A percentile compares a stretch with the other conserved stretches of the same genome.
Evolutionary conservation across 805 yeast species (phyloP).

Genomic region (Candida silvicultrix): DNA sequence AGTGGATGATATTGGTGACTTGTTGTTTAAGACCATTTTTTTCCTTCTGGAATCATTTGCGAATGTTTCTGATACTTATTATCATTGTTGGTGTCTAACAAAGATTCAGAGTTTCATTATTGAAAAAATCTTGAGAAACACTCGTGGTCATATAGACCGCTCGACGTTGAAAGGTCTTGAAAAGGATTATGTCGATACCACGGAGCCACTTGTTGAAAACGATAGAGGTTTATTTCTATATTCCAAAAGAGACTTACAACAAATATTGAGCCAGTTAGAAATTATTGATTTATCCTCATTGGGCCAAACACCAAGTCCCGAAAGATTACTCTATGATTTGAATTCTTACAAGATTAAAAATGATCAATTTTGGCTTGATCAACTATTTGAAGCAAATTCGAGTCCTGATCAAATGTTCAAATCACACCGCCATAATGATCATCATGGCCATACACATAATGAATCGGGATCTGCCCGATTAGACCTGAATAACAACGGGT

Average conservation of each 20-base stretch:
- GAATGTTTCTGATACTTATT: neutral
- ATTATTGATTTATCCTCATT: neutral
- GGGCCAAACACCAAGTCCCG: neutral
- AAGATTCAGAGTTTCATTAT: neutral
- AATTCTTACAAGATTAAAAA: constrained; percentile 3
- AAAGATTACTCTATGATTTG: neutral
- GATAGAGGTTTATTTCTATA: neutral
- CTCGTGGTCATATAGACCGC: neutral
- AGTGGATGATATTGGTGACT: neutral
- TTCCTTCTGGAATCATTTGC: neutral
- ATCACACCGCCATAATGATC: neutral
- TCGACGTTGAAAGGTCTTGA: neutral
- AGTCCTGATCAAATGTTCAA: neutral
- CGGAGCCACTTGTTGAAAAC: neutral
- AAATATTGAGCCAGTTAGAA: neutral
- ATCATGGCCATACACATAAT: neutral
- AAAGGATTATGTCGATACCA: neutral
- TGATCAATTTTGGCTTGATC: constrained; percentile 19
- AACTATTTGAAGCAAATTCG: constrained; percentile 3
- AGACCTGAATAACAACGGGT: too few relatives aligned
- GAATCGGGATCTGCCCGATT: too few relatives aligned
- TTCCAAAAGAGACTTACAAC: neutral
- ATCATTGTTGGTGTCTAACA: neutral
- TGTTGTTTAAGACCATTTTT: neutral
- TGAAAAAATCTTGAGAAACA: neutral